Evolutionary conservation across 108 stramenopile species (phyloP), one percentile per base, ranked within the genome.

Genomic region (Nitzschia inconspicua): DNA sequence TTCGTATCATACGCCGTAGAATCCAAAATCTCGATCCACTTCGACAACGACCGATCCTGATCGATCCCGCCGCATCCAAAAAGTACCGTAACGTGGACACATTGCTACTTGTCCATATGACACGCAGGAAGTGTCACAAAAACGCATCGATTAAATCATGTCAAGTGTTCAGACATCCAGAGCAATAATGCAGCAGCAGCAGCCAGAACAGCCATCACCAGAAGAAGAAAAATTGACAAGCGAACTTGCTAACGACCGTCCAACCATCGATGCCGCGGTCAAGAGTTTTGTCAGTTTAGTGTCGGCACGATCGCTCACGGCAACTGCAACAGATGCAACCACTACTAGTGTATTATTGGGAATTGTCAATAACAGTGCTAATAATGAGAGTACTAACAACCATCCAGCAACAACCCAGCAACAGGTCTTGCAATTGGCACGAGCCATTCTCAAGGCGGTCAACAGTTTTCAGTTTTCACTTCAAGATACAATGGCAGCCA

Each of bases 231-330:
- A 61, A 5, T 53, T 65, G 28, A 50, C 63, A 4, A 19, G 57
- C 16, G 34, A 19, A n/a, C 46, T 72, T 10, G 71, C 71, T 3
- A 52, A 63, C 51, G 71, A 72, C 54, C 71, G 71, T 44, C 71
- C 71, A 6, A 72, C 71, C 42, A 72, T 72, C 47, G 63, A 72
- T 36, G 48, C 71, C 16, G 71, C 71, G 9, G 55, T 59, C 20
- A 72, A 64, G 47, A 63, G 62, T 50, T 72, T 52, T 35, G 34
- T 72, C 36, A 59, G 57, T 43, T 41, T 72, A 41, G 31, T 65
- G 26, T 64, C 50, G 19, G 71, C 71, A n/a, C 47, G 57, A 22
- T 39, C 44, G 18, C 22, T 70, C 35, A 41, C 60, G 3, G 58
- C 57, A 4, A 50, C 66, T 0, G 16, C 47, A 8, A 49, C 47